Evolutionary conservation across 225 moss, liverwort and hornwort species (phyloP).

Genomic region (Neckera pumila): DNA sequence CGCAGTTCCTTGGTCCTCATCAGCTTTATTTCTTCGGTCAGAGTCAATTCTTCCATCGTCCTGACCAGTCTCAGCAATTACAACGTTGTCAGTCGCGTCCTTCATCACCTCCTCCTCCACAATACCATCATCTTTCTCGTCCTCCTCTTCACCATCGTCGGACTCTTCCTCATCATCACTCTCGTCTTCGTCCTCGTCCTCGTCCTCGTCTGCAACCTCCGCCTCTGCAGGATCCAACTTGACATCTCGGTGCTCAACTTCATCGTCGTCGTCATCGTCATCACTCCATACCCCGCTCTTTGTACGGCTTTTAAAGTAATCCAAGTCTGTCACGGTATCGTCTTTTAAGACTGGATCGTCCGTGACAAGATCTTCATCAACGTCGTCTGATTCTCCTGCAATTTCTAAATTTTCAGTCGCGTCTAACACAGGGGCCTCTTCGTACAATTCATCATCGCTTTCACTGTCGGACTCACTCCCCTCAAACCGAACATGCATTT

Average conservation of each 20-base stretch:
- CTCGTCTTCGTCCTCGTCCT: slow-evolving; percentile 7
- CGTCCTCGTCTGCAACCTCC: slow-evolving; percentile 41
- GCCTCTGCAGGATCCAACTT: neutral
- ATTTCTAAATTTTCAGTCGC: neutral
- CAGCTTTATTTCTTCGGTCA: neutral
- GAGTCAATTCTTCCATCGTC: slow-evolving; percentile 4
- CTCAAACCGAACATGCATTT: slow-evolving; percentile 73
- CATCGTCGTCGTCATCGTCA: slow-evolving; percentile 56
- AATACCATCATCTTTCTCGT: neutral
- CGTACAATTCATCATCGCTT: slow-evolving; percentile 38
- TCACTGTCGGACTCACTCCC: slow-evolving; percentile 50
- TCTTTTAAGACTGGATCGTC: slow-evolving; percentile 45
- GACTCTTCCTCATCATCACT: slow-evolving; percentile 9
- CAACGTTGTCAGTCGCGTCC: neutral
- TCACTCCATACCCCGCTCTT: slow-evolving; percentile 72
- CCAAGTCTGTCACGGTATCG: slow-evolving; percentile 66
- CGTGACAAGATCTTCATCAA: neutral
- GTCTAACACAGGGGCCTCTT: slow-evolving; percentile 26
- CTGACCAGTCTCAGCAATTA: slow-evolving; percentile 8
- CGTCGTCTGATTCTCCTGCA: neutral
- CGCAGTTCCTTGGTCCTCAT: neutral
- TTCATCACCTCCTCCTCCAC: slow-evolving; percentile 4
- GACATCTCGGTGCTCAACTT: neutral
- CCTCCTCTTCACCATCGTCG: neutral
- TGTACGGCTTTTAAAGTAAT: slow-evolving; percentile 75